Evolutionary conservation across 768 basidiomycete species (phyloP), one percentile per base, ranked within the genome.

Genomic region (Rhodosporidiobolus sp.): DNA sequence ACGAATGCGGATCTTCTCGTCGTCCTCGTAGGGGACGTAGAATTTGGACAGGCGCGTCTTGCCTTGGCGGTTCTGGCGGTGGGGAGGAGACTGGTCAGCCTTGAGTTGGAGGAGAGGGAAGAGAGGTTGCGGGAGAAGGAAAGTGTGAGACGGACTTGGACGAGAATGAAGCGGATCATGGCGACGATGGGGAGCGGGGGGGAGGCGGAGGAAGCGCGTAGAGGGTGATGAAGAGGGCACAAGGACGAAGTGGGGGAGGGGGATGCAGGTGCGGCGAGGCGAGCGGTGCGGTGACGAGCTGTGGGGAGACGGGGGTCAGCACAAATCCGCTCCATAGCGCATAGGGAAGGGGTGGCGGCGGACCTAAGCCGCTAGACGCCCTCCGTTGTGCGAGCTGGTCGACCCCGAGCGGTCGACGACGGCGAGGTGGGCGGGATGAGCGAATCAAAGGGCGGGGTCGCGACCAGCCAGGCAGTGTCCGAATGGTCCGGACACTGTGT

Each of bases 151-250:
- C 84, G 80, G 52, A 90, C 94, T 86, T 97, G 94, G 24, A 98
- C 94, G 63, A 98, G 87, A 80, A 98, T 96, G 82, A 98, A 98
- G 76, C 92, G 88, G 83, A 97, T 96, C 94, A 98, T 97, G 65
- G 73, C 77, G 17, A 46, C 10, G 6, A n/a, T 20, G 32, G 46
- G 38, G 48, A 12, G 32, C 17, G 46, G 19, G 26, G 48, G 28
- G 30, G 26, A 34, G 24, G 65, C 43, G 24, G 35, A 43, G 35
- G n/a, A 24, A 30, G 28, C 4, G 49, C 4, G 46, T n/a, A 20
- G 49, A 43, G 63, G 63, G 53, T 34, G 63, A n/a, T 10, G 6
- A 24, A 12, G 50, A 26, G 50, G 53, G n/a, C 17, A 6, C 10
- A 6, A 28, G 20, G 17, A 28, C n/a, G 53, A 28, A 26, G 20